These are phyloP conservation scores for Pulveroboletus sp. DNA, from an alignment of 768 basidiomycete species.

Conservation along the genomic window DNA sequence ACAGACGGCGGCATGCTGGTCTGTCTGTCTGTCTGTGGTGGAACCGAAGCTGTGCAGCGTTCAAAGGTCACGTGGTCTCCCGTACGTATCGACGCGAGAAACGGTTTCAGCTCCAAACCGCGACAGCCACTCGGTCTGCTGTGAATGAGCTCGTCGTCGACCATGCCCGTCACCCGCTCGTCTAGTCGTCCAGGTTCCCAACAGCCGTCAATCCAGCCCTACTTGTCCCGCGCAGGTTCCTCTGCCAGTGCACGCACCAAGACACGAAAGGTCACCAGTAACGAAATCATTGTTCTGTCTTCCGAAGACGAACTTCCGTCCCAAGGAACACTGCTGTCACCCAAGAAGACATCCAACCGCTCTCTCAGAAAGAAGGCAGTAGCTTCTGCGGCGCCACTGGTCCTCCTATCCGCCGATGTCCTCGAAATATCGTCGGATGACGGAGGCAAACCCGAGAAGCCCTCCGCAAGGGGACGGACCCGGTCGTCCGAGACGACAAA, in stretches of 20 bases:
- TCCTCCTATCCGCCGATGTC: conserved; percentile 32
- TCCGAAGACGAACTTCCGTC: conserved; percentile 28
- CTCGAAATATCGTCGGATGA: conserved; percentile 61
- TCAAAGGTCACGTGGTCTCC: conserved; percentile 11
- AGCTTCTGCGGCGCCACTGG: conserved; percentile 2
- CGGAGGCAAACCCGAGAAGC: conserved; percentile 25
- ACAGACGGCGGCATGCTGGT: conserved; percentile 45
- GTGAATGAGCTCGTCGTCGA: not conserved
- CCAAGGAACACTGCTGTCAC: conserved; percentile 10
- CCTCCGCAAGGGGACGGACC: conserved; percentile 10
- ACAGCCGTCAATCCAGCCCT: not conserved
- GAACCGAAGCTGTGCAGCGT: not conserved
- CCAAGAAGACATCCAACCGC: conserved; percentile 11
- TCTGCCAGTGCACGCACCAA: conserved; percentile 7
- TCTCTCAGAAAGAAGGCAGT: conserved; percentile 19
- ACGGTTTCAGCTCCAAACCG: not conserved
- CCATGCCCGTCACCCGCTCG: conserved; percentile 29
- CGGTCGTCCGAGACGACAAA: conserved; percentile 13
- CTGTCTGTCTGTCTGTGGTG: too few species aligned
- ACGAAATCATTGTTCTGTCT: conserved; percentile 31
- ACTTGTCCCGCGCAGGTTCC: conserved; percentile 6
- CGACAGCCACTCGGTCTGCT: too few species aligned
- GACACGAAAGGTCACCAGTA: conserved; percentile 16
- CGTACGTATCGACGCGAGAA: conserved; percentile 9
- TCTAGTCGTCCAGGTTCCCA: conserved; percentile 17